phyloP scores from a whole-genome alignment of 345 rosid species.

The Triadica sebifera region DNA sequence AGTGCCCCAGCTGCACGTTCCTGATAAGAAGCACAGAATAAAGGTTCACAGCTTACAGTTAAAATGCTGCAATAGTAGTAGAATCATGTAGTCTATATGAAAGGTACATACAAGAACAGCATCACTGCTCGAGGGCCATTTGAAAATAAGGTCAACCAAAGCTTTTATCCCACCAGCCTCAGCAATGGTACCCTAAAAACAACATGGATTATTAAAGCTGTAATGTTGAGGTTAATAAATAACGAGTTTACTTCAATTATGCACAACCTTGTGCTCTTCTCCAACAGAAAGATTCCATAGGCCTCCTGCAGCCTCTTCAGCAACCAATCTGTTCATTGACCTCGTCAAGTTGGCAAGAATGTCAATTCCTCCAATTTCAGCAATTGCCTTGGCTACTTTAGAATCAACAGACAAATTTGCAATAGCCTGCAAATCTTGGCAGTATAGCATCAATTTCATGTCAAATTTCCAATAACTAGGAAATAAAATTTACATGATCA shows the following conservation, averaged over 20 bases:
- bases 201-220: background rate
- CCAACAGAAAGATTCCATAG: conserved; percentile 49
- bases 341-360: conserved; percentile 34
- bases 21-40: conserved; percentile 18
- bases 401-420: conserved; percentile 43
- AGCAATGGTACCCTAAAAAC: conserved; percentile 37
- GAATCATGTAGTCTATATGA: background rate
- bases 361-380: conserved; percentile 36
- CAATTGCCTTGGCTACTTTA: conserved; percentile 39
- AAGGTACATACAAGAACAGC: conserved; percentile 36
- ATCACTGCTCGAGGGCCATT: conserved; percentile 29
- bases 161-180: conserved; percentile 41
- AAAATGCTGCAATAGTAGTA: background rate
- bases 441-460: background rate
- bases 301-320: conserved; percentile 48
- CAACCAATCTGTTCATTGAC: conserved; percentile 39
- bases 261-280: conserved; percentile 45
- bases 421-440: conserved; percentile 29
- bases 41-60: conserved; percentile 1
- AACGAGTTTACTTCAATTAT: conserved; percentile 9
- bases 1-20: conserved; percentile 50
- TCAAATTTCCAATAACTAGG: background rate
- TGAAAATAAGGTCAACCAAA: conserved; percentile 40
- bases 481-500: conserved; percentile 8
- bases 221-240: conserved; percentile 1